Percentiles rank a stretch among this genome's conserved stretches.
Evolutionary conservation across 371 early-diverging fungal genomes (phyloP).

Genomic region (Rhizopus delemar): DNA sequence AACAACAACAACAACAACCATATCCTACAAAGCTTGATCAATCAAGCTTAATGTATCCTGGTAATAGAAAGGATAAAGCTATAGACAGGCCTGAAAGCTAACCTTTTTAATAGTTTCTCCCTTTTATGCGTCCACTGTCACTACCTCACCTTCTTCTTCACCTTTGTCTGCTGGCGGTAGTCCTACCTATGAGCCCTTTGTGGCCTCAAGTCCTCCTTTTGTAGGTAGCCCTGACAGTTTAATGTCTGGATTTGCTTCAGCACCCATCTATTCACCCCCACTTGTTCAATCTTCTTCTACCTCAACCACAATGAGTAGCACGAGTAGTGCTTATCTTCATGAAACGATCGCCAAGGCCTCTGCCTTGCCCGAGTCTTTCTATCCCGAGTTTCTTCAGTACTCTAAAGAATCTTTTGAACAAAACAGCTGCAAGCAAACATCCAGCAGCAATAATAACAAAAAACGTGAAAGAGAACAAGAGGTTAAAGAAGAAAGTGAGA

Average conservation of each 20-base stretch:
- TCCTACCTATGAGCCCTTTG: constrained; percentile 3
- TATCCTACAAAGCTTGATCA: constrained; percentile 11
- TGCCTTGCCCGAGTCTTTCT: constrained; percentile 47
- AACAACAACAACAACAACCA: not conserved
- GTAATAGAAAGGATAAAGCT: constrained; percentile 28
- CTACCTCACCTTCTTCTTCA: constrained; percentile 13
- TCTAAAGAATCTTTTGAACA: constrained; percentile 50
- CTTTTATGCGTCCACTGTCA: constrained; percentile 17
- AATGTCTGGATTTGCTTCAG: constrained; percentile 25
- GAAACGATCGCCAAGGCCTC: constrained; percentile 47
- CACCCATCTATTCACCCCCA: constrained; percentile 33
- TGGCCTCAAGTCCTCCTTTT: constrained; percentile 8
- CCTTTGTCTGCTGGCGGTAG: constrained; percentile 14
- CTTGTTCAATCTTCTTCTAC: constrained; percentile 37
- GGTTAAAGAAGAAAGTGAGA: constrained; percentile 3
- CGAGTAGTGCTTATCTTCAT: constrained; percentile 29
- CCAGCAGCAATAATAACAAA: constrained; percentile 9
- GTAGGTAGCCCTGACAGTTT: constrained; percentile 43
- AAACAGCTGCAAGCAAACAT: constrained; percentile 13
- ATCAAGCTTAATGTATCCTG: constrained; percentile 33
- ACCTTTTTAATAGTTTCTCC: constrained; percentile 15
- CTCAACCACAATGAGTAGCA: constrained; percentile 24
- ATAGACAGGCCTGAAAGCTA: not conserved
- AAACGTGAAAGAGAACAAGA: constrained; percentile 17
- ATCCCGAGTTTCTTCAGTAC: constrained; percentile 48